A percentile compares a stretch with the other conserved stretches of the same genome.
Evolutionary conservation across 768 basidiomycete species (phyloP).

Genomic region (Macrolepiota fuliginosa): DNA sequence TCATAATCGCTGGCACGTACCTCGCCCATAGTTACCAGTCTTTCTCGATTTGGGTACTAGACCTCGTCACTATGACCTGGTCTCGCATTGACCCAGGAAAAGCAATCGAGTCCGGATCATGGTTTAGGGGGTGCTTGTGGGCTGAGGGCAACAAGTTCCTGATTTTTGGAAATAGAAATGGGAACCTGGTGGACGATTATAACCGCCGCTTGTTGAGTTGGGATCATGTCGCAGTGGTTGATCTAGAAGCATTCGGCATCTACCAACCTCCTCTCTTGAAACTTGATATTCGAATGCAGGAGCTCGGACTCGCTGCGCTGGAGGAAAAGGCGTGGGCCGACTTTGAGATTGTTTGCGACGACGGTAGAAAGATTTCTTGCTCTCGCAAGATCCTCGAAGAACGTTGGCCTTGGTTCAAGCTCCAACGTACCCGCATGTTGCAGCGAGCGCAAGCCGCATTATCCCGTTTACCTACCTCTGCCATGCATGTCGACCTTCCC

Average conservation of each 20-base stretch:
- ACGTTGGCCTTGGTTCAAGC: slow-evolving; percentile 94
- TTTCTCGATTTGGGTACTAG: slow-evolving; percentile 95
- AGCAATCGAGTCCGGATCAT: slow-evolving; percentile 83
- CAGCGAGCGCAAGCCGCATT: slow-evolving; percentile 55
- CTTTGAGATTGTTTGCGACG: slow-evolving; percentile 91
- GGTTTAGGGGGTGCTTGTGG: slow-evolving; percentile 94
- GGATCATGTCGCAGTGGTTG: slow-evolving; percentile 89
- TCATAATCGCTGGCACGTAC: slow-evolving; percentile 95
- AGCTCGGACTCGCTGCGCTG: slow-evolving; percentile 79
- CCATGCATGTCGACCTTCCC: slow-evolving; percentile 63
- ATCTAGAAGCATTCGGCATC: slow-evolving; percentile 93
- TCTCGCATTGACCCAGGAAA: slow-evolving; percentile 86
- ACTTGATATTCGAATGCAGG: slow-evolving; percentile 72
- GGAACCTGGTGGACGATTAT: slow-evolving; percentile 90
- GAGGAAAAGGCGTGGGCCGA: slow-evolving; percentile 83
- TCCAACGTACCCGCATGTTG: slow-evolving; percentile 59
- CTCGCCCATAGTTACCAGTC: slow-evolving; percentile 92
- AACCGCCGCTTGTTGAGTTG: slow-evolving; percentile 87
- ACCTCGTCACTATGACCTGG: slow-evolving; percentile 82
- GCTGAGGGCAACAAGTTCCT: slow-evolving; percentile 80
- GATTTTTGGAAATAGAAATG: slow-evolving; percentile 86
- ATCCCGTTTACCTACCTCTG: slow-evolving; percentile 55
- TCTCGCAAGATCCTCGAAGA: slow-evolving; percentile 84
- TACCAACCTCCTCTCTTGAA: slow-evolving; percentile 80
- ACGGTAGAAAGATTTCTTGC: slow-evolving; percentile 79